phyloP scores from a whole-genome alignment of 371 early-diverging fungal genomes.

The Circinella umbellata region DNA sequence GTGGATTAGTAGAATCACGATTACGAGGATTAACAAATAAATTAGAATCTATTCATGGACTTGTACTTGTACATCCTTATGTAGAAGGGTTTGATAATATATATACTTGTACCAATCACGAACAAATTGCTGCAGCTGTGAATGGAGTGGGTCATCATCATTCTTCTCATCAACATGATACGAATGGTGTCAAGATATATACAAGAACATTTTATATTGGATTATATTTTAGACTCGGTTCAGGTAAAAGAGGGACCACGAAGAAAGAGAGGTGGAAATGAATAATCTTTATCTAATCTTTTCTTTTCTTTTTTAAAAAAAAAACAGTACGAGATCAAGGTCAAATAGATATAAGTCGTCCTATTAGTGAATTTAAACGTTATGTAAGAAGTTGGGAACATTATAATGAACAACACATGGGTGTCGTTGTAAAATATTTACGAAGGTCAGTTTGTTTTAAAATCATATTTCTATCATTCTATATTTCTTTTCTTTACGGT shows the following conservation, averaged over 20 bases:
- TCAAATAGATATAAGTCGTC: constrained; percentile 13
- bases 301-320: too few relatives aligned
- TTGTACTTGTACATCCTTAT: constrained; percentile 90
- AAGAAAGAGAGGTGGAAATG: too few relatives aligned
- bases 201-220: constrained; percentile 93
- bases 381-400: constrained; percentile 11
- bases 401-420: constrained; percentile 17
- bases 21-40: constrained; percentile 90
- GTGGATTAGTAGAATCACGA: constrained; percentile 93
- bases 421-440: constrained; percentile 4
- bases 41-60: constrained; percentile 82
- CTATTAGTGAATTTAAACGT: constrained; percentile 10
- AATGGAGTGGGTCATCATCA: constrained; percentile 60
- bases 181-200: constrained; percentile 45
- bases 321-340: constrained; percentile 13
- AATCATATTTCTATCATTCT: neutral
- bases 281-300: too few relatives aligned
- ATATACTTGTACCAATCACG: constrained; percentile 60
- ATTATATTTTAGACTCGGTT: constrained; percentile 61
- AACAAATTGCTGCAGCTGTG: constrained; percentile 68
- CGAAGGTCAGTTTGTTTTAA: constrained; percentile 1
- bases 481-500: too few relatives aligned
- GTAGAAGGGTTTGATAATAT: constrained; percentile 85
- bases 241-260: too few relatives aligned
- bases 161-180: constrained; percentile 27